A percentile compares a stretch with the other conserved stretches of the same genome.
Evolutionary conservation across 371 early-diverging fungal genomes (phyloP).

Genomic region (Pancytospora philotis): DNA sequence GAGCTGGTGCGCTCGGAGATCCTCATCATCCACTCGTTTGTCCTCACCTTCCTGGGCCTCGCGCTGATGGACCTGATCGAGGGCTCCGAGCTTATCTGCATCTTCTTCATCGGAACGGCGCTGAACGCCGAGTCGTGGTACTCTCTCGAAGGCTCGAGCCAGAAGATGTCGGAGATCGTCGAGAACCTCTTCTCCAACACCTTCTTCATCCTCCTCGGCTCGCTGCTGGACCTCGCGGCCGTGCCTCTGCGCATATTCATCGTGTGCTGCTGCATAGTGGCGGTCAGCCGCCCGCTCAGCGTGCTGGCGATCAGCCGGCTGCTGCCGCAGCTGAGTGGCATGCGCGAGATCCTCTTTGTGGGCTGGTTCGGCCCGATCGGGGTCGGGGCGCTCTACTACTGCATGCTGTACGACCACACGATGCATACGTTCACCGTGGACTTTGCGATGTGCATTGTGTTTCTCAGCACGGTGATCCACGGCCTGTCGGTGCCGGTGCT

Average conservation of each 20-base stretch:
- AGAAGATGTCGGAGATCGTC: constrained; percentile 74
- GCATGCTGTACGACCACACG: constrained; percentile 39
- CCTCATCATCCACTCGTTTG: constrained; percentile 70
- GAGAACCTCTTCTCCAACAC: constrained; percentile 74
- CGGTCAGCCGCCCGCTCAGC: constrained; percentile 71
- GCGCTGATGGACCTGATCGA: constrained; percentile 68
- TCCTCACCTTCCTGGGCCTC: constrained; percentile 69
- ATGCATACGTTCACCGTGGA: constrained; percentile 28
- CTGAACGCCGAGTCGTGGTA: constrained; percentile 75
- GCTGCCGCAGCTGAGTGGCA: constrained; percentile 66
- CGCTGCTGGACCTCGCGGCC: constrained; percentile 65
- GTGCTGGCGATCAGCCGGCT: constrained; percentile 63
- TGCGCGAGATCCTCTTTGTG: constrained; percentile 72
- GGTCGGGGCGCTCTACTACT: constrained; percentile 67
- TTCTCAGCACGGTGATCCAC: constrained; percentile 48
- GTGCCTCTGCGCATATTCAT: constrained; percentile 65
- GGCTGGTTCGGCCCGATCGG: constrained; percentile 95
- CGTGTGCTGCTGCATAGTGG: constrained; percentile 64
- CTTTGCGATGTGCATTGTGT: constrained; percentile 40
- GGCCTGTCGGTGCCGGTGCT: constrained; percentile 46
- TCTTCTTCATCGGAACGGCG: constrained; percentile 74
- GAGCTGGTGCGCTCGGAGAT: constrained; percentile 74
- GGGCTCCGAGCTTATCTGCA: constrained; percentile 75
- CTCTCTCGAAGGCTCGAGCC: constrained; percentile 69
- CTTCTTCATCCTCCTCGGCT: constrained; percentile 79